These are phyloP conservation scores for Penicillium sp. DNA, from an alignment of 2,329 filamentous ascomycete species.

Conservation along the genomic window DNA sequence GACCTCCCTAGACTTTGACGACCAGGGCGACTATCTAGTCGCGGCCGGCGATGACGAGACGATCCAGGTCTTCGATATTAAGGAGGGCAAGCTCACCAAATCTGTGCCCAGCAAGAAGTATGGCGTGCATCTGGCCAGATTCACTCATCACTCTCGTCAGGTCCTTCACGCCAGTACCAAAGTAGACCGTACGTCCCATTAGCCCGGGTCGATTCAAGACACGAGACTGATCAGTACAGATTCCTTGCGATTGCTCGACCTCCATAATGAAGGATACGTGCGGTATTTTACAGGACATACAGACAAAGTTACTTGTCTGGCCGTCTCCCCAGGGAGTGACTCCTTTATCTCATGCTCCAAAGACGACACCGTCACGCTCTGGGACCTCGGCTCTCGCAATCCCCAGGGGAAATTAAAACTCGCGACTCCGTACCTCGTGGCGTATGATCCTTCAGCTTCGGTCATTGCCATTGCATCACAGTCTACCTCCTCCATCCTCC, in stretches of 20 bases:
- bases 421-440: conserved; percentile 74
- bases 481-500: conserved; percentile 71
- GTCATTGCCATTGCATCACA: conserved; percentile 89
- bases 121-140: conserved; percentile 87
- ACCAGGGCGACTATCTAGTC: conserved; percentile 88
- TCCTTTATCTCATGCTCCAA: conserved; percentile 88
- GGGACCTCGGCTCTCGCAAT: conserved; percentile 80
- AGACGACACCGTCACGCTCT: conserved; percentile 87
- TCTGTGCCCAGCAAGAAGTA: conserved; percentile 94
- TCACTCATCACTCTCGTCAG: conserved; percentile 86
- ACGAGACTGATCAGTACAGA: conserved; percentile 38
- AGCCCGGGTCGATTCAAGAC: neutral
- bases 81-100: conserved; percentile 86
- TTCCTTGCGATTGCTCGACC: conserved; percentile 79
- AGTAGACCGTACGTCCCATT: conserved; percentile 66
- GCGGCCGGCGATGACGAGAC: conserved; percentile 91
- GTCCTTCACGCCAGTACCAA: conserved; percentile 97
- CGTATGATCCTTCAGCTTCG: conserved; percentile 88
- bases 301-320: conserved; percentile 75
- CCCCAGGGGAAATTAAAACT: conserved; percentile 78
- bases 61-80: conserved; percentile 91
- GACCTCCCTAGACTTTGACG: conserved; percentile 93
- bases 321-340: conserved; percentile 81
- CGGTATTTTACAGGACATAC: conserved; percentile 94
- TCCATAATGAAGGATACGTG: conserved; percentile 92